phyloP scores from a whole-genome alignment of 2,329 filamentous ascomycete species.

The Clarireedia paspali region DNA sequence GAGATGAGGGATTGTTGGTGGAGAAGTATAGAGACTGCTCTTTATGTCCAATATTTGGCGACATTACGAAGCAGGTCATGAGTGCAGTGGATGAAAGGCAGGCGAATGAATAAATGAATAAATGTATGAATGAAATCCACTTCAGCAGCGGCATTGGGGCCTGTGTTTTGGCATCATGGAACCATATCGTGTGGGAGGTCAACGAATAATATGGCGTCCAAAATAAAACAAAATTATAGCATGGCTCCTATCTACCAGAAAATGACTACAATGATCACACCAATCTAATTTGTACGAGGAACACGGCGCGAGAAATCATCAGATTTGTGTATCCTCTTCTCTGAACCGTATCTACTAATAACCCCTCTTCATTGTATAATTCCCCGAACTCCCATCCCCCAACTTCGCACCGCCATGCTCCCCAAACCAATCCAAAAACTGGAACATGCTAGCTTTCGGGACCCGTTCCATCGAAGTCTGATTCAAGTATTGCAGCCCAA shows the following conservation, averaged over 20 bases:
- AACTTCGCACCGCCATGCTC: constrained; percentile 15
- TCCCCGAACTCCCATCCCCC: not conserved
- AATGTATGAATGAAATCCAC: no score
- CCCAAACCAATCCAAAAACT: constrained; percentile 25
- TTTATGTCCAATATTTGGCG: constrained; percentile 59
- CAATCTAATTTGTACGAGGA: no score
- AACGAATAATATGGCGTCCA: no score
- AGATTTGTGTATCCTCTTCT: not conserved
- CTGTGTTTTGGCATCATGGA: no score
- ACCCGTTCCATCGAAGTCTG: constrained; percentile 26
- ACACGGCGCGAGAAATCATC: no score
- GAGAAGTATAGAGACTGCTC: constrained; percentile 69
- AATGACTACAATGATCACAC: no score
- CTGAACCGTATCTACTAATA: not conserved
- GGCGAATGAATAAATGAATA: no score
- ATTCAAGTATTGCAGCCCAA: constrained; percentile 30
- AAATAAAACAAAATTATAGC: no score
- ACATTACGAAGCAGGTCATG: constrained; percentile 50
- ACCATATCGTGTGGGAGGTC: no score
- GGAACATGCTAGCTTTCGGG: constrained; percentile 27
- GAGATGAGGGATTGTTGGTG: constrained; percentile 43
- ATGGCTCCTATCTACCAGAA: no score
- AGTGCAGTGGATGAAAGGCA: constrained; percentile 18
- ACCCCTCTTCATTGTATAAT: not conserved
- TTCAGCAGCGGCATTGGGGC: no score